Base-by-base conservation (phyloP, 495 filamentous ascomycete genomes). In the Penicillium pulvis region DNA sequence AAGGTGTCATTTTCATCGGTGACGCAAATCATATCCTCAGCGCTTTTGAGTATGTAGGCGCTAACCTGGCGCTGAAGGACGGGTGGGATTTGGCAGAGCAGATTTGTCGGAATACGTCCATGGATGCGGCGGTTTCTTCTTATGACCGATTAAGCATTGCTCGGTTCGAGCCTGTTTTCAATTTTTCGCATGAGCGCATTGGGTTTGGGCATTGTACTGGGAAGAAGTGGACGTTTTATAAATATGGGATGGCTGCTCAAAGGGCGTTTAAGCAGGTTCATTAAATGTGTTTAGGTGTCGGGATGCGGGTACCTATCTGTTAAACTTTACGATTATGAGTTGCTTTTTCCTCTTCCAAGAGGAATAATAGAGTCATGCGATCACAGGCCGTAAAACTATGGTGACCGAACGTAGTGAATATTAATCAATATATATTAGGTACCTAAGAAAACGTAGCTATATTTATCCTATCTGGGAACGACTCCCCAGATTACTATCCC, bases 21-120 rank as follows among this genome's bases (percentile, higher is more conserved):
- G 57, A 60, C 30, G 57, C 57, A 6, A 60, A 60, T 17, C 57
- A 60, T 51, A 51, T 60, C 8, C 52, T 60, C 28, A 60, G 46
- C 19, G 39, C 57, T 0, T 60, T 55, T 39, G 57, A 60, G 20
- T 39, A 51, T 3, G 24, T 60, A 6, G 57, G 57, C 0, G 57
- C 57, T 14, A 60, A 60, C 30, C 10, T 55, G 17, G 57, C 52
- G 17, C 52, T 60, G 16, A 55, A 55, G 24, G 51, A 60, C 24
- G 57, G 57, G 1, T 60, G 52, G 57, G 57, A 60, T 20, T 17
- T 60, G 28, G 51, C 57, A 7, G 52, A 60, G 39, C 57, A 60
- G 52, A 45, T 60, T 33, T 60, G 51, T 51, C 19, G 46, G 8
- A 60, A 45, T 28, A 30, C 23, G 12, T 55, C 57, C 8, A 14